phyloP scores from a whole-genome alignment of 495 filamentous ascomycete genomes.

The Penicillium desertorum region DNA sequence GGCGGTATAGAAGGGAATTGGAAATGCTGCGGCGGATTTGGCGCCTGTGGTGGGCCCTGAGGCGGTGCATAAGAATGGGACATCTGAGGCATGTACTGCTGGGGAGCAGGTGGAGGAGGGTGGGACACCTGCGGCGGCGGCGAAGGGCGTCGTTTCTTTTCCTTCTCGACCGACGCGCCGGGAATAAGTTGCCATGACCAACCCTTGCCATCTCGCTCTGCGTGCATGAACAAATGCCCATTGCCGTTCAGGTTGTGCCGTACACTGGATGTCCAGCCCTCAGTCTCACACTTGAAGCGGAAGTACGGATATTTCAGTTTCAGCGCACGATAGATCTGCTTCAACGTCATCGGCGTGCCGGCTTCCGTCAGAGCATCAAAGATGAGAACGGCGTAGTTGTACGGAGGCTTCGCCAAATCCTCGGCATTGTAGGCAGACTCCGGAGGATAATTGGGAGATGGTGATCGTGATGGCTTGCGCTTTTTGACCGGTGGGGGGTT shows the following conservation, averaged over 20 bases:
- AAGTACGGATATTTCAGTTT: constrained; percentile 88
- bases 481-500: constrained; percentile 52
- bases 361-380: constrained; percentile 83
- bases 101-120: constrained; percentile 36
- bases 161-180: constrained; percentile 65
- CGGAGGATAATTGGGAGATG: constrained; percentile 69
- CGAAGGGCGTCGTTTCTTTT: constrained; percentile 62
- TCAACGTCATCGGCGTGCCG: constrained; percentile 70
- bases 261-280: constrained; percentile 96
- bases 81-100: constrained; percentile 45
- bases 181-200: constrained; percentile 68
- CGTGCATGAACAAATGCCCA: constrained; percentile 77
- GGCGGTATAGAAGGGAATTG: constrained; percentile 45
- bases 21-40: constrained; percentile 42
- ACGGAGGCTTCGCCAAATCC: constrained; percentile 77
- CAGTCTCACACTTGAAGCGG: constrained; percentile 74
- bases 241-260: constrained; percentile 93
- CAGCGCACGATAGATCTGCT: constrained; percentile 91
- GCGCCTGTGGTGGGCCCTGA: constrained; percentile 31
- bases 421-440: constrained; percentile 78
- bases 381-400: constrained; percentile 88
- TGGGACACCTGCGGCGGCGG: constrained; percentile 49
- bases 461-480: constrained; percentile 60
- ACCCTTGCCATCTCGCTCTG: constrained; percentile 70
- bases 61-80: constrained; percentile 36